Conservation (phyloP, 192 early-diverging fungal genomes). For the Rhizoclosmatium globosum region DNA sequence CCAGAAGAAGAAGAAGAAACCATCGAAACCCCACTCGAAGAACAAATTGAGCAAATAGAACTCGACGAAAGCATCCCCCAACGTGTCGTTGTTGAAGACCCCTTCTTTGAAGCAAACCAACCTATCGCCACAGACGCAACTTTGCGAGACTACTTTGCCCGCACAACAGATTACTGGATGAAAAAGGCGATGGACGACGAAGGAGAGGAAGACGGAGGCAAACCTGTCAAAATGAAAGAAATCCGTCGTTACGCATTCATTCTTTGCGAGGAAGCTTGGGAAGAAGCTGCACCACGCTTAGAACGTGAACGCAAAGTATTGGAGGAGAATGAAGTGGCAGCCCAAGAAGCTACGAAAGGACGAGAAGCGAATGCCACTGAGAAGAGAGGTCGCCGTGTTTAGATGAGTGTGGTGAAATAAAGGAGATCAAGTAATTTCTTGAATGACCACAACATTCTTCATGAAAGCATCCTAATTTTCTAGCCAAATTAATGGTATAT, state of each 20-base stretch:
- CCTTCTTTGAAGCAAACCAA: conserved; percentile 24
- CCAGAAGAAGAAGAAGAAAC: conserved; percentile 24
- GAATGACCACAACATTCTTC: too few relatives aligned
- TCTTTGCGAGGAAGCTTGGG: conserved; percentile 26
- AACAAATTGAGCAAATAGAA: conserved; percentile 60
- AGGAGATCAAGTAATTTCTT: too few relatives aligned
- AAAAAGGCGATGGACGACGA: conserved; percentile 15
- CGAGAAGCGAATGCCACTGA: conserved; percentile 9
- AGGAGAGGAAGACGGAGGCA: conserved; percentile 2
- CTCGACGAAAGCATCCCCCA: conserved; percentile 26
- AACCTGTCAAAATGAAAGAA: conserved; percentile 27
- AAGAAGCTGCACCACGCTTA: conserved; percentile 28
- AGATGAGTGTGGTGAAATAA: neutral
- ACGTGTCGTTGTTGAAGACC: conserved; percentile 48
- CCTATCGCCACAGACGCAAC: conserved; percentile 27
- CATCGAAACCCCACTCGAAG: conserved; percentile 37
- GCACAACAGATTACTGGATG: conserved; percentile 35
- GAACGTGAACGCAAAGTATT: conserved; percentile 11
- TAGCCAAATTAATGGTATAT: too few relatives aligned
- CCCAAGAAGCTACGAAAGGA: conserved; percentile 18
- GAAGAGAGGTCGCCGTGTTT: conserved; percentile 27
- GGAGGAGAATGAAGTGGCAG: conserved; percentile 35
- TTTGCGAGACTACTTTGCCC: conserved; percentile 36
- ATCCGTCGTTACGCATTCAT: conserved; percentile 31
- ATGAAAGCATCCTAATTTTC: too few relatives aligned